Base-by-base conservation (phyloP, 208 protist genomes). In the Acanthamoeba sp. region DNA sequence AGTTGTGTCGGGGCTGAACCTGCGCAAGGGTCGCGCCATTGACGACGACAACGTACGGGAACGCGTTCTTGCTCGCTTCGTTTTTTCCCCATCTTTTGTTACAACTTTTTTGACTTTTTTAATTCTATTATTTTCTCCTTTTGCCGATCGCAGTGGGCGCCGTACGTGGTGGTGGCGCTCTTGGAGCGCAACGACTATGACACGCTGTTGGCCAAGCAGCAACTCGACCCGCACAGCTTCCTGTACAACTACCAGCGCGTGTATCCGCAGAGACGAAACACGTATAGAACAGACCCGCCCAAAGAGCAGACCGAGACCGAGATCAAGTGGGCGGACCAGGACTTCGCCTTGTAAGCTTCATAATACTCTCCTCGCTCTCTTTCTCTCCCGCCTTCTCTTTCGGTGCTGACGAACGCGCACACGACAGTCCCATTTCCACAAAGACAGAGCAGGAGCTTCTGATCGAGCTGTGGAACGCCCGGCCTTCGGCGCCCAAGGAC, bases 381-480 rank as follows among this genome's bases (percentile, higher is more conserved):
- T 52, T 48, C 27, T 85, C 1, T 27, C 12, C 27, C 14, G 14
- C 1, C 45, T 85, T 27, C 10, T 85, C 1, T 85, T 32, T 12
- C 3, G 9, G 27, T 50, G 9, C 10, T 85, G 7, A 14, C 71
- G 66, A 12, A 16, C 22, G 9, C 66, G 34, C 3, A 24, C 59
- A 66, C 66, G 10, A 10, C 36, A 82, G 71, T 82, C 20, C 71
- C 40, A 52, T 82, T 29, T 45, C 29, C n/a, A 52, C 80, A 20
- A 88, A 88, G 52, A 57, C 42, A 20, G 80, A 88, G 42, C 80
- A 88, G 34, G 80, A 88, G 52, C n/a, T 88, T 29, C 80, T 88
- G 18, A 34, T 88, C 29, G 80, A 88, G 52, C 48, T 88, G 16
- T 88, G 80, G 80, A 88, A 88, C 52, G 42, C 48, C 12, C 42